A percentile compares a stretch with the other conserved stretches of the same genome.
phyloP scores from a whole-genome alignment of 495 filamentous ascomycete genomes.

The Hyaloscypha variabilis region DNA sequence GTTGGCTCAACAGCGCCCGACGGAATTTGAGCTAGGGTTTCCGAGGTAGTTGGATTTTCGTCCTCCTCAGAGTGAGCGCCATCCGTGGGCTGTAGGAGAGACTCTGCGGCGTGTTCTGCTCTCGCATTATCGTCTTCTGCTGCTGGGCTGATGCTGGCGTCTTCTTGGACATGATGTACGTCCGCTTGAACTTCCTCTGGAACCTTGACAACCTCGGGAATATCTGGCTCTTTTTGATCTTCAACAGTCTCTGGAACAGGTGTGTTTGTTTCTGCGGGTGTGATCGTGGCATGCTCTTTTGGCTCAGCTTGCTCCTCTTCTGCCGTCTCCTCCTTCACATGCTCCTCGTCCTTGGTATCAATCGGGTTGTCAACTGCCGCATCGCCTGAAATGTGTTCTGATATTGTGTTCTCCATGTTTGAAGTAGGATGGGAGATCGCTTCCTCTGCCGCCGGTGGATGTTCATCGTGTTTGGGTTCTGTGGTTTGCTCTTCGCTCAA shows the following conservation, averaged over 20 bases:
- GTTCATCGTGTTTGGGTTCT: background rate
- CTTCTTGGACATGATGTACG: background rate
- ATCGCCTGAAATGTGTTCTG: background rate
- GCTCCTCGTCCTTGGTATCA: background rate
- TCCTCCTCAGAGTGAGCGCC: background rate
- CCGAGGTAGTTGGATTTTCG: background rate
- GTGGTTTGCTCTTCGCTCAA: background rate
- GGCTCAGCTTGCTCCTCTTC: background rate
- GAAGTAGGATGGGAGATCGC: background rate
- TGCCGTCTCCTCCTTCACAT: background rate
- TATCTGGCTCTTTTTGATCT: background rate
- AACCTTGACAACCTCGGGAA: background rate
- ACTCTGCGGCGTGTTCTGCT: background rate
- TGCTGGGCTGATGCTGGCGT: background rate
- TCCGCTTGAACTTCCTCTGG: background rate
- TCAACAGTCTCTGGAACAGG: background rate
- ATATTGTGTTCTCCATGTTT: background rate
- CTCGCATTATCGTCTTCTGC: background rate
- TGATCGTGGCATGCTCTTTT: background rate
- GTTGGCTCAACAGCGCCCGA: background rate
- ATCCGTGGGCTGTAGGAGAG: background rate
- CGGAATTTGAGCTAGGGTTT: background rate
- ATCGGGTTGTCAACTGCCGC: background rate
- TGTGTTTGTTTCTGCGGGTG: background rate
- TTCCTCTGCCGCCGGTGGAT: background rate